phyloP scores from a whole-genome alignment of 2,329 filamentous ascomycete genomes.

The Aureobasidium subglaciale region DNA sequence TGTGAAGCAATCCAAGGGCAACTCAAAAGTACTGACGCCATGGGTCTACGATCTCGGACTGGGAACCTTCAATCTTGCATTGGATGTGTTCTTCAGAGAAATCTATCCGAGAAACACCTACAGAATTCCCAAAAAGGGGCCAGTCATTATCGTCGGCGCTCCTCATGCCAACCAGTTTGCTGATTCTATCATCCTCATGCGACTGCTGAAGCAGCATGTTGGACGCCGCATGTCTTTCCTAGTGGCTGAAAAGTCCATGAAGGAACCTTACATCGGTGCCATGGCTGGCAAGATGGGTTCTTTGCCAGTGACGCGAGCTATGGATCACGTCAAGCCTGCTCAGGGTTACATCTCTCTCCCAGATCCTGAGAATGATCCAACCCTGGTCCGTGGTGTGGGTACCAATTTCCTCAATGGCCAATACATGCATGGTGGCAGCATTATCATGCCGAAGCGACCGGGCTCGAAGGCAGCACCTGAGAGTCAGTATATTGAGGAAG shows the following conservation, averaged over 20 bases:
- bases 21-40: constrained; percentile 6
- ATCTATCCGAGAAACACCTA: constrained; percentile 91
- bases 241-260: constrained; percentile 94
- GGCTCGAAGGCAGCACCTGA: constrained; percentile 62
- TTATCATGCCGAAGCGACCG: constrained; percentile 71
- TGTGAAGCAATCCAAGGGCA: background rate
- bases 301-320: constrained; percentile 85
- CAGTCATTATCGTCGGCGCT: constrained; percentile 90
- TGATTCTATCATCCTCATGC: constrained; percentile 88
- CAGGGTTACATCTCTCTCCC: constrained; percentile 79
- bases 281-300: constrained; percentile 77
- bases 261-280: constrained; percentile 80
- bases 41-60: constrained; percentile 63
- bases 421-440: constrained; percentile 71
- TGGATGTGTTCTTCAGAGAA: constrained; percentile 96
- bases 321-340: constrained; percentile 78
- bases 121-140: constrained; percentile 82
- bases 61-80: constrained; percentile 70
- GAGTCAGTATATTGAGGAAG: constrained; percentile 78
- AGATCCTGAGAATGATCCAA: constrained; percentile 77
- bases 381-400: constrained; percentile 68
- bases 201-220: constrained; percentile 78
- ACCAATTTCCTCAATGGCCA: constrained; percentile 67
- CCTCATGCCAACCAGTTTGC: constrained; percentile 99
- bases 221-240: constrained; percentile 85